Base-by-base conservation (phyloP, 2,329 filamentous ascomycete species). In the Aspergillus oerlinghausenensis region DNA sequence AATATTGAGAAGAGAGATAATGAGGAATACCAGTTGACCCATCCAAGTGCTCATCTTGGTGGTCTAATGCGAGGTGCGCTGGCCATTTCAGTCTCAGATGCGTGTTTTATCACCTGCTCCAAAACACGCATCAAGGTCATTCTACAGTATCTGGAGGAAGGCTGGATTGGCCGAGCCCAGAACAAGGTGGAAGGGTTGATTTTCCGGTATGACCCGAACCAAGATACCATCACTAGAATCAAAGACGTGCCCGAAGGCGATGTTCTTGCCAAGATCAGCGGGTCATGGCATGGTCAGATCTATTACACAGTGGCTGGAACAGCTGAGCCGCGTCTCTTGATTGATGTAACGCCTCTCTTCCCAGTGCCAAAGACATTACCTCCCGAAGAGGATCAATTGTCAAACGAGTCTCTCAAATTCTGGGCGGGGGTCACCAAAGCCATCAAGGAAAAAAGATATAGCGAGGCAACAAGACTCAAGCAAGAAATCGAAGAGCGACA, bases 1-100 rank as follows among this genome's bases (percentile, higher is more conserved):
- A 92, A 85, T 9, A 77, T 97, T 26, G 85, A 91, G 67, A 88
- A 86, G 61, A 83, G 89, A 53, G 85, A 88, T 65, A 84, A 93
- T 69, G 94, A 99, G 77, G 89, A 92, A 60, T 99, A 99, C 74
- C 92, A 96, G 70, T 84, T 99, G 60, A 96, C 89, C 4, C 94
- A 99, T 74, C 94, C 94, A 3, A 87, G 90, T n/a, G 94, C 94
- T 6, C 90, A 96, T 69, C 80, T 99, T 1, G 92, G 92, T 28
- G 94, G 94, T 19, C 80, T 99, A 53, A 77, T 99, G 49, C 84
- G 92, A 63, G 94, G 94, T 25, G 87, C 89, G n/a, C 79, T 97
- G 51, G 92, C 88, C 66, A 88, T 99, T 60, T 92, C 88, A 8
- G 94, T 99, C 23, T 89, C 92, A 49, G 94, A 99, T 67, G 84